These are phyloP conservation scores for Hydrangea macrophylla DNA, from an alignment of 148 eudicot species.

Conservation along the genomic window DNA sequence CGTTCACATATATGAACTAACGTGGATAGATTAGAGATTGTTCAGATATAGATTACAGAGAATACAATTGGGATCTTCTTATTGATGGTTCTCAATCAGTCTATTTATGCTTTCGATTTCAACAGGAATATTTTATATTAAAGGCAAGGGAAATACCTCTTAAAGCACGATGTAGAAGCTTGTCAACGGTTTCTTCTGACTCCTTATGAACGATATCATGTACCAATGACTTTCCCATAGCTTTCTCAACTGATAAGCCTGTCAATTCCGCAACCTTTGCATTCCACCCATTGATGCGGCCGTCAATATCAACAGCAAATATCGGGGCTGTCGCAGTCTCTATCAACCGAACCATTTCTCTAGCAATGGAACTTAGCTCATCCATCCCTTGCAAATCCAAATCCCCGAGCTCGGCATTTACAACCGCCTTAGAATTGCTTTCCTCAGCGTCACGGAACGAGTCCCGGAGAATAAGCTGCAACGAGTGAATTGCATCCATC, in stretches of 20 bases:
- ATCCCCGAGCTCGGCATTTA: slow-evolving; percentile 40
- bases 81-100: too few relatives aligned
- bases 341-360: slow-evolving; percentile 91
- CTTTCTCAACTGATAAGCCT: slow-evolving; percentile 75
- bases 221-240: slow-evolving; percentile 88
- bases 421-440: slow-evolving; percentile 49
- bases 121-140: background rate
- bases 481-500: slow-evolving; percentile 93
- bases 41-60: too few relatives aligned
- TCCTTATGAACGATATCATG: slow-evolving; percentile 67
- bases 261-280: slow-evolving; percentile 85
- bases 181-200: slow-evolving; percentile 58
- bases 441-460: slow-evolving; percentile 54
- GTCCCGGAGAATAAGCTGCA: slow-evolving; percentile 85
- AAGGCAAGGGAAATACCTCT: slow-evolving; percentile 51
- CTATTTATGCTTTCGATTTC: too few relatives aligned
- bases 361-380: slow-evolving; percentile 72
- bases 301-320: slow-evolving; percentile 79
- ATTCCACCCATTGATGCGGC: slow-evolving; percentile 92
- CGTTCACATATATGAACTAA: too few relatives aligned
- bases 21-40: too few relatives aligned
- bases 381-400: slow-evolving; percentile 58
- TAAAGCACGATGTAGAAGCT: slow-evolving; percentile 62
- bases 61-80: too few relatives aligned
- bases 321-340: slow-evolving; percentile 97